Percentiles rank a stretch among this genome's conserved stretches.
phyloP scores from a whole-genome alignment of 2,329 filamentous ascomycete species.

The Aspergillus pseudoterreus region DNA sequence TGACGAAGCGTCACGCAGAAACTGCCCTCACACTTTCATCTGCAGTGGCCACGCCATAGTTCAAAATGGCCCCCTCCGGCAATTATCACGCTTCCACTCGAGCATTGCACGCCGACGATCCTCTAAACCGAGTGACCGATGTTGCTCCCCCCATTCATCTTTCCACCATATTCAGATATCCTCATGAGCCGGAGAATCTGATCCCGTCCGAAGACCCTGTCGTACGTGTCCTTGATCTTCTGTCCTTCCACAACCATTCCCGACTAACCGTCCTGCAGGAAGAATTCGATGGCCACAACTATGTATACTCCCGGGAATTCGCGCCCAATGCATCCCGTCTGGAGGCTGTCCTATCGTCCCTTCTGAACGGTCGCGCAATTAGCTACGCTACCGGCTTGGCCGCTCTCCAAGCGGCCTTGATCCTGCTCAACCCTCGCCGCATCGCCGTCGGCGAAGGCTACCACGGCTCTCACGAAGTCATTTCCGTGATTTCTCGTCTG shows the following conservation, averaged over 20 bases:
- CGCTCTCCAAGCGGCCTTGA: conserved; percentile 81
- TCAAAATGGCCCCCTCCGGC: conserved; percentile 17
- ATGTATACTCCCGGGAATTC: conserved; percentile 79
- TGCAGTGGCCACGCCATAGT: background rate
- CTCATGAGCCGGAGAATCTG: conserved; percentile 64
- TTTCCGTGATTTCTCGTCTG: conserved; percentile 68
- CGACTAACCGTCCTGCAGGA: conserved; percentile 8
- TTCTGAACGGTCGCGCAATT: conserved; percentile 62
- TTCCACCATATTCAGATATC: conserved; percentile 85
- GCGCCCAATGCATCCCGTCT: conserved; percentile 80
- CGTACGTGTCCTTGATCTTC: conserved; percentile 24
- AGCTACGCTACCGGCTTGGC: conserved; percentile 81
- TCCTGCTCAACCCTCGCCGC: conserved; percentile 74
- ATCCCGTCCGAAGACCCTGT: conserved; percentile 49
- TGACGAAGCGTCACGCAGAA: background rate
- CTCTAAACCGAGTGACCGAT: conserved; percentile 67
- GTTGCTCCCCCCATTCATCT: conserved; percentile 87
- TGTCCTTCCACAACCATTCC: background rate
- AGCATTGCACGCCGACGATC: conserved; percentile 76
- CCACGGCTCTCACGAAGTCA: conserved; percentile 90
- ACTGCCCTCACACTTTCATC: background rate
- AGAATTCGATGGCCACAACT: conserved; percentile 36
- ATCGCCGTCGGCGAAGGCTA: conserved; percentile 83
- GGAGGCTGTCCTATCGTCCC: conserved; percentile 73
- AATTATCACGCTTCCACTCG: conserved; percentile 47